These are phyloP conservation scores for Tulasnella sp. DNA, from an alignment of 768 basidiomycete genomes.

Conservation along the genomic window DNA sequence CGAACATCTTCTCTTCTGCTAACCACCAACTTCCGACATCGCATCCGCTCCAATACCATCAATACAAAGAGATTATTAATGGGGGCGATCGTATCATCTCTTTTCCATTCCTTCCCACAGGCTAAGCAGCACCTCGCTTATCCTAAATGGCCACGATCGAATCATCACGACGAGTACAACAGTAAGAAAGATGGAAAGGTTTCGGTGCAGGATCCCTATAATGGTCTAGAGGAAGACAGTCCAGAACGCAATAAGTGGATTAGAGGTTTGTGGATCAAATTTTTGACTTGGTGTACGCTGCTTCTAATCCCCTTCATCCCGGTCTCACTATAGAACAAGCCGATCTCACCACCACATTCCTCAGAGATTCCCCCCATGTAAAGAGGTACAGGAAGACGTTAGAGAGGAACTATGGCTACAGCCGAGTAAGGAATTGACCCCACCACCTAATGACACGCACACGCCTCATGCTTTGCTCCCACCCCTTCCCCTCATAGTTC, in stretches of 20 bases:
- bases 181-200: conserved; percentile 51
- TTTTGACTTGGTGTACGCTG: not conserved
- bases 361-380: conserved; percentile 52
- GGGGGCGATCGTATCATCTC: too few species aligned
- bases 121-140: too few species aligned
- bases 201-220: conserved; percentile 54
- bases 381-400: conserved; percentile 47
- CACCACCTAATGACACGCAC: not conserved
- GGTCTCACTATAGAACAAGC: conserved; percentile 34
- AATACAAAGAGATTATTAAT: too few species aligned
- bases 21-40: too few species aligned
- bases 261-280: conserved; percentile 16
- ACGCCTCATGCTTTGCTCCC: not conserved
- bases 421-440: conserved; percentile 28
- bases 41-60: too few species aligned
- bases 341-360: conserved; percentile 42
- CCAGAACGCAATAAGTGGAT: conserved; percentile 44
- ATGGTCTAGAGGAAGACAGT: conserved; percentile 56
- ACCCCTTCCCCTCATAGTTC: conserved; percentile 34
- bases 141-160: conserved; percentile 50
- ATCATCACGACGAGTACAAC: conserved; percentile 56
- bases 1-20: too few species aligned
- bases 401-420: conserved; percentile 40
- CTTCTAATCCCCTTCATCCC: not conserved
- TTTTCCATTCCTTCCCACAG: too few species aligned